These are phyloP conservation scores for Euphorbia tirucalli DNA, from an alignment of 345 rosid genomes.

Conservation along the genomic window DNA sequence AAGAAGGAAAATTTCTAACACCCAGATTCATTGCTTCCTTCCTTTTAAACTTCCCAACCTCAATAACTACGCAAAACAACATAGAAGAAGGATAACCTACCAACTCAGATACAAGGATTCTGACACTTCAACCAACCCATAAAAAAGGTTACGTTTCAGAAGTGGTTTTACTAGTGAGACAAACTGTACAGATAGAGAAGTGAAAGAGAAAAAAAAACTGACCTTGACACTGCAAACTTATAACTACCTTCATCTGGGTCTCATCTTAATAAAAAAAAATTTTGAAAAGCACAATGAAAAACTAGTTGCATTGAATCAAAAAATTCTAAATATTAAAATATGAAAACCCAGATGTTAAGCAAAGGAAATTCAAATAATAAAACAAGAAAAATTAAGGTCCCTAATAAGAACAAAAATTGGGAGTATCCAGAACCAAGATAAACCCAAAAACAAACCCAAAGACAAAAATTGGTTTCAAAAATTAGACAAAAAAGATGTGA, in stretches of 20 bases:
- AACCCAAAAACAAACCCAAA: constrained; percentile 13
- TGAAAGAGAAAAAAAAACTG: constrained; percentile 15
- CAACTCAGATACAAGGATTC: too few species aligned
- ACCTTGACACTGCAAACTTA: too few species aligned
- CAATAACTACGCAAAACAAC: constrained; percentile 21
- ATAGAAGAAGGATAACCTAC: too few species aligned
- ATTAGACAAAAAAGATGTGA: not conserved
- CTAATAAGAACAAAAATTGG: constrained; percentile 33
- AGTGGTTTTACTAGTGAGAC: too few species aligned
- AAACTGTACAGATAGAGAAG: too few species aligned
- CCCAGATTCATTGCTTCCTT: constrained; percentile 5
- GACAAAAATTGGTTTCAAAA: constrained; percentile 4
- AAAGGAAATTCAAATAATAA: not conserved
- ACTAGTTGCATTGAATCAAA: constrained; percentile 1
- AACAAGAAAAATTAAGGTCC: constrained; percentile 16
- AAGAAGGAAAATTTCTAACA: not conserved
- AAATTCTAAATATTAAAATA: not conserved
- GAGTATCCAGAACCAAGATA: constrained; percentile 28
- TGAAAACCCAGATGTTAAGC: constrained; percentile 16
- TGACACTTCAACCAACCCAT: constrained; percentile 34
- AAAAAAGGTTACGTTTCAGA: constrained; percentile 17
- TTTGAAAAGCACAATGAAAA: not conserved
- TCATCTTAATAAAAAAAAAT: not conserved
- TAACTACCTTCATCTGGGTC: constrained; percentile 15
- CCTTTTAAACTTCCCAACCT: constrained; percentile 11